Conservation (phyloP, 257 asterid species). For the Plectranthus barbatus region DNA sequence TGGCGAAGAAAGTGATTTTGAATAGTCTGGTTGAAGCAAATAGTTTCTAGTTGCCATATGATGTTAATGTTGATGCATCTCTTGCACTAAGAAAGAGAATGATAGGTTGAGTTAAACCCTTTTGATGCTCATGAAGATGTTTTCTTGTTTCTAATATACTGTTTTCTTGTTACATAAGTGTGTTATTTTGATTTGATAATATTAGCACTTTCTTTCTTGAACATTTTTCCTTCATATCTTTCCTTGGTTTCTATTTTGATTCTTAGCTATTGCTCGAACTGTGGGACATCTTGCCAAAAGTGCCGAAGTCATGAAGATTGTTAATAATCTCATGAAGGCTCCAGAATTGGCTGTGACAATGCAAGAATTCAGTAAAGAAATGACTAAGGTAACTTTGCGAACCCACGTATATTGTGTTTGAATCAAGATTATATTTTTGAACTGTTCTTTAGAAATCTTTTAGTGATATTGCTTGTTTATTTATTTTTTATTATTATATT, state of each 20-base stretch:
- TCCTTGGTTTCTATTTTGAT: neutral
- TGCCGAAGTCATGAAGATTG: conserved; percentile 97
- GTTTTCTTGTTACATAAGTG: neutral
- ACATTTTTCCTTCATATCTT: neutral
- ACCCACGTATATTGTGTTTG: neutral
- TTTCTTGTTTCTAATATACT: neutral
- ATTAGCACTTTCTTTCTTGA: neutral
- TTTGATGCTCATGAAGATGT: neutral
- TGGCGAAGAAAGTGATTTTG: no score
- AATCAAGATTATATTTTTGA: neutral
- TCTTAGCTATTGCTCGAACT: conserved; percentile 84
- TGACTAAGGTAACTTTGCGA: conserved; percentile 66
- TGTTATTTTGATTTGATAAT: neutral
- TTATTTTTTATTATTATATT: no score
- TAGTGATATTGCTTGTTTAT: neutral
- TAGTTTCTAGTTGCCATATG: neutral
- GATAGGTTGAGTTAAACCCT: no score
- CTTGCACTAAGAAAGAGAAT: neutral
- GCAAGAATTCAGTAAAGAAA: conserved; percentile 90
- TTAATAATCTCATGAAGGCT: conserved; percentile 93
- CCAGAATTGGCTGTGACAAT: conserved; percentile 85
- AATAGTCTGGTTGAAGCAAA: no score
- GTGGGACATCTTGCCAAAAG: conserved; percentile 94
- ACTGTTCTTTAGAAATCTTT: neutral
- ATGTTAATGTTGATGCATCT: neutral